These are phyloP conservation scores for Chaetoscypha palmicola DNA, from an alignment of 2,329 filamentous ascomycete species.

Conservation along the genomic window DNA sequence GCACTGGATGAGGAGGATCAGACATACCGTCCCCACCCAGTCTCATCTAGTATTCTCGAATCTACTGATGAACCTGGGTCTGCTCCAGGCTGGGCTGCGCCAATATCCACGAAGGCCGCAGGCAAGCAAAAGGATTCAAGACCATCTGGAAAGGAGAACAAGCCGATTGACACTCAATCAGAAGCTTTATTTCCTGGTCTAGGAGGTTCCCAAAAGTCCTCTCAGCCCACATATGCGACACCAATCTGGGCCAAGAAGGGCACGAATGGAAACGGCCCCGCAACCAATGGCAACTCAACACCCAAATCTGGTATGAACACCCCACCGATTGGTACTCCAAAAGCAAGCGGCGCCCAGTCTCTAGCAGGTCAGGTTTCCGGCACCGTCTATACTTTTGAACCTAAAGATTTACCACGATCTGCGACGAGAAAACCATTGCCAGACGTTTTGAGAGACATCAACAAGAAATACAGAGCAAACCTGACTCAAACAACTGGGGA, in stretches of 20 bases:
- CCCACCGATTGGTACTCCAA: conserved; percentile 27
- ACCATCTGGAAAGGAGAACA: conserved; percentile 31
- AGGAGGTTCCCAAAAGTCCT: conserved; percentile 57
- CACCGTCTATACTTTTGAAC: conserved; percentile 33
- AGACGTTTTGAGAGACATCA: conserved; percentile 86
- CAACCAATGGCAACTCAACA: conserved; percentile 40
- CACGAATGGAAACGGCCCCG: conserved; percentile 49
- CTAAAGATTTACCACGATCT: conserved; percentile 62
- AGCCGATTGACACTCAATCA: conserved; percentile 69
- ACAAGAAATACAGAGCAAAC: conserved; percentile 81
- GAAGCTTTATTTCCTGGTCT: conserved; percentile 93
- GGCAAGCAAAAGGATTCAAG: conserved; percentile 60
- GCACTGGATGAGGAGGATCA: conserved; percentile 74
- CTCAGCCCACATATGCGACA: conserved; percentile 52
- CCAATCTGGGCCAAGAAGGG: conserved; percentile 71
- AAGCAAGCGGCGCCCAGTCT: conserved; percentile 38
- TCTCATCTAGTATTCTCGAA: conserved; percentile 32
- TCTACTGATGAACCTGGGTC: conserved; percentile 34
- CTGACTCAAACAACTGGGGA: conserved; percentile 70
- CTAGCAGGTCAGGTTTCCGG: conserved; percentile 67
- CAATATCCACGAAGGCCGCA: conserved; percentile 55
- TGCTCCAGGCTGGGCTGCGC: conserved; percentile 41
- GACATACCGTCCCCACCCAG: conserved; percentile 46
- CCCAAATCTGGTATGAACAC: conserved; percentile 52
- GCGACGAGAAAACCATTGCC: conserved; percentile 79